Conservation (phyloP, 805 yeast genomes). For the Starmerella stellata region DNA sequence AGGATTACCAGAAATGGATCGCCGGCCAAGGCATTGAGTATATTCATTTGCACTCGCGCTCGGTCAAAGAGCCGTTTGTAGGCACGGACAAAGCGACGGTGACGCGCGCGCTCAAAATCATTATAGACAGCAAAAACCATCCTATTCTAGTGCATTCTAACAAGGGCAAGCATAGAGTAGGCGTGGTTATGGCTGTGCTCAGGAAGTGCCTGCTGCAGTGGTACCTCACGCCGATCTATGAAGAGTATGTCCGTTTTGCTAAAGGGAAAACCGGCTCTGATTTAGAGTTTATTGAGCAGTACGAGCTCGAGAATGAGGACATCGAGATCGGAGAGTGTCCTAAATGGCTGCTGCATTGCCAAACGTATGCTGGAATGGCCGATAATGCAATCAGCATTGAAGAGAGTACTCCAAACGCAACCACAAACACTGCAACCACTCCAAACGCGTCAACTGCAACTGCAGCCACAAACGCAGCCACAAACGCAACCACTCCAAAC, state of each 20-base stretch:
- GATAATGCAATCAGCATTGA: too few relatives aligned
- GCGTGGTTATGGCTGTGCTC: slow-evolving; percentile 81
- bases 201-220: slow-evolving; percentile 77
- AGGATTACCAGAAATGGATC: slow-evolving; percentile 57
- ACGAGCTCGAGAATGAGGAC: slow-evolving; percentile 39
- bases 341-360: slow-evolving; percentile 31
- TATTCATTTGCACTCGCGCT: slow-evolving; percentile 44
- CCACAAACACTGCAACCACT: too few relatives aligned
- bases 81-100: slow-evolving; percentile 42
- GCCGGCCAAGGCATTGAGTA: slow-evolving; percentile 33
- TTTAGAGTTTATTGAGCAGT: slow-evolving; percentile 59
- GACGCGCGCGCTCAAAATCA: slow-evolving; percentile 23
- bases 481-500: too few relatives aligned
- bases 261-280: slow-evolving; percentile 88
- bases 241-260: slow-evolving; percentile 83
- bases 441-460: too few relatives aligned
- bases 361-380: too few relatives aligned
- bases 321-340: slow-evolving; percentile 38
- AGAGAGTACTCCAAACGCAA: too few relatives aligned
- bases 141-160: slow-evolving; percentile 85
- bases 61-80: slow-evolving; percentile 58
- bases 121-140: slow-evolving; percentile 38
- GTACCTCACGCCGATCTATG: slow-evolving; percentile 83
- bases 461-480: too few relatives aligned
- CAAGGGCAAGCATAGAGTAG: slow-evolving; percentile 94